phyloP scores from a whole-genome alignment of 306 rosid genomes.

The Cajanus cajan region DNA sequence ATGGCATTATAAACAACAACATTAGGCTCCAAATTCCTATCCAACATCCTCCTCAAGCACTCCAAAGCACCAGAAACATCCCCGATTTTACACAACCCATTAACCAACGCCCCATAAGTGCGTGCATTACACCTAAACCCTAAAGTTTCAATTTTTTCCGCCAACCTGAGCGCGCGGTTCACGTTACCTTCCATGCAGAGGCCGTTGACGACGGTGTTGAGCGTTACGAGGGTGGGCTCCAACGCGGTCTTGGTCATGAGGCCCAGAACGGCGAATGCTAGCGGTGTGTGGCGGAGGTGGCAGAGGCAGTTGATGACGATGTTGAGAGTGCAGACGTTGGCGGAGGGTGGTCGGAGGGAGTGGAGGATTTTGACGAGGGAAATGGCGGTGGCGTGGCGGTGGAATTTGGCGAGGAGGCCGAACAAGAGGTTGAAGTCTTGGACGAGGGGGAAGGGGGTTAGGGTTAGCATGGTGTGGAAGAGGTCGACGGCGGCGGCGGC shows the following conservation, averaged over 20 bases:
- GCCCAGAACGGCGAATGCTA: conserved; percentile 30
- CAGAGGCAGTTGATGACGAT: conserved; percentile 36
- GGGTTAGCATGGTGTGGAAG: conserved; percentile 34
- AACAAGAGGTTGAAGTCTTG: conserved; percentile 32
- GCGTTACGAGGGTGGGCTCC: background rate
- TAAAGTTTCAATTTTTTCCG: background rate
- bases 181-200: conserved; percentile 23
- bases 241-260: conserved; percentile 25
- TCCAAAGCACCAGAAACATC: conserved; percentile 19
- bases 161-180: background rate
- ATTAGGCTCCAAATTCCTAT: background rate
- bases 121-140: conserved; percentile 10
- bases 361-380: conserved; percentile 20
- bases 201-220: conserved; percentile 32
- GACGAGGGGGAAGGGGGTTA: conserved; percentile 18
- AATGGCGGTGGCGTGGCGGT: conserved; percentile 15
- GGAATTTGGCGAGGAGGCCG: conserved; percentile 26
- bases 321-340: conserved; percentile 25
- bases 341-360: background rate
- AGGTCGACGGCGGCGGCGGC: conserved; percentile 26
- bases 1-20: conserved; percentile 27
- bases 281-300: background rate
- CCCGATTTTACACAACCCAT: conserved; percentile 32
- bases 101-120: conserved; percentile 29
- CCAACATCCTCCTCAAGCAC: conserved; percentile 26